Evolutionary conservation across 257 asterid species (phyloP).

Genomic region (Solanum gandarillasii): DNA sequence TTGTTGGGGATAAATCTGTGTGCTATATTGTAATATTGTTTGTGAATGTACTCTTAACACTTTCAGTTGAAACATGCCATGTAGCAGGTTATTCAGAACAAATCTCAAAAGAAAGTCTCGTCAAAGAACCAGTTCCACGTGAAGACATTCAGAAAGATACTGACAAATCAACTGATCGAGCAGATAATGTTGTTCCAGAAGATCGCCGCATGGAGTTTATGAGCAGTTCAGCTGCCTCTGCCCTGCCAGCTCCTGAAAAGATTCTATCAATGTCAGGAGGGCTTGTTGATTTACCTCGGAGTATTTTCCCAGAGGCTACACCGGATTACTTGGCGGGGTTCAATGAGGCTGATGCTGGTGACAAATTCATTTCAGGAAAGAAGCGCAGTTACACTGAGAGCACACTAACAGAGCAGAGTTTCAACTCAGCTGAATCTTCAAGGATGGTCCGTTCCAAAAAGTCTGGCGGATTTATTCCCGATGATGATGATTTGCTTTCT

Average conservation of each 20-base stretch:
- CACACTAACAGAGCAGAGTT: slow-evolving; percentile 77
- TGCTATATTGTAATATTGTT: background rate
- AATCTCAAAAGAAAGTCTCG: slow-evolving; percentile 17
- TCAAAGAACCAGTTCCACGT: slow-evolving; percentile 18
- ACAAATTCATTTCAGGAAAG: slow-evolving; percentile 60
- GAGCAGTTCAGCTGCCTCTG: slow-evolving; percentile 24
- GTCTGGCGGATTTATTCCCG: slow-evolving; percentile 65
- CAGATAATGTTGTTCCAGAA: slow-evolving; percentile 14
- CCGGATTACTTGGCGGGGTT: slow-evolving; percentile 32
- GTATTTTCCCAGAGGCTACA: slow-evolving; percentile 39
- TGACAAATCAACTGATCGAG: slow-evolving; percentile 20
- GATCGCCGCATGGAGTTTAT: slow-evolving; percentile 15
- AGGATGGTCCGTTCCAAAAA: slow-evolving; percentile 53
- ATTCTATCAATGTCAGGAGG: slow-evolving; percentile 55
- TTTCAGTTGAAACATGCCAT: slow-evolving; percentile 24
- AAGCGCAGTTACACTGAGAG: slow-evolving; percentile 89
- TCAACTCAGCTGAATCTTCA: slow-evolving; percentile 77
- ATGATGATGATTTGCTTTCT: slow-evolving; percentile 83
- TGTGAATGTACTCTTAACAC: background rate
- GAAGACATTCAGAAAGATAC: slow-evolving; percentile 19
- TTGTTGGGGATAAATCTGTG: slow-evolving; percentile 6
- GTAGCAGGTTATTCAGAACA: slow-evolving; percentile 24
- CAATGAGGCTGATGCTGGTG: slow-evolving; percentile 55
- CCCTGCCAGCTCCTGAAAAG: slow-evolving; percentile 62
- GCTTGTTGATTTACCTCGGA: slow-evolving; percentile 20